These are phyloP conservation scores for Phoenix dactylifera DNA, from an alignment of 176 grass and related monocot species.

Conservation along the genomic window DNA sequence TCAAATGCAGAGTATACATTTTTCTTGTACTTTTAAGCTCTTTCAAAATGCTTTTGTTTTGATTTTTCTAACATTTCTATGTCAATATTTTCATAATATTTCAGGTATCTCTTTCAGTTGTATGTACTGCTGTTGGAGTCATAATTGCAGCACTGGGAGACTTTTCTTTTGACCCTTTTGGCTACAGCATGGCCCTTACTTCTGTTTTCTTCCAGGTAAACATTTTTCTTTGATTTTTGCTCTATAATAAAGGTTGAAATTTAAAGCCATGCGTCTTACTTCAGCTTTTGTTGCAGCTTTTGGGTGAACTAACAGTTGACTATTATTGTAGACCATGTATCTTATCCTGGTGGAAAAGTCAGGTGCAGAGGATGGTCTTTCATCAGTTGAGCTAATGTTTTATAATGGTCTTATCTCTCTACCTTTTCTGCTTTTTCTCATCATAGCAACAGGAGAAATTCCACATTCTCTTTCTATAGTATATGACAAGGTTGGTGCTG, in stretches of 20 bases:
- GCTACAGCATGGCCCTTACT: slow-evolving; percentile 87
- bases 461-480: slow-evolving; percentile 66
- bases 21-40: slow-evolving; percentile 1
- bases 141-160: slow-evolving; percentile 86
- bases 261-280: too few species aligned
- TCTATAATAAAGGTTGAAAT: not conserved
- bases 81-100: not conserved
- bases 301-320: slow-evolving; percentile 17
- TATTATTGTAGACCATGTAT: slow-evolving; percentile 86
- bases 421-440: slow-evolving; percentile 90
- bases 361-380: slow-evolving; percentile 88
- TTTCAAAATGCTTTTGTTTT: too few species aligned
- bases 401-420: slow-evolving; percentile 80
- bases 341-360: slow-evolving; percentile 93
- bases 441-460: slow-evolving; percentile 91
- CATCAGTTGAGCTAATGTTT: slow-evolving; percentile 90
- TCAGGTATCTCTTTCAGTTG: slow-evolving; percentile 87
- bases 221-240: slow-evolving; percentile 17
- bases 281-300: not conserved
- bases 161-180: slow-evolving; percentile 94
- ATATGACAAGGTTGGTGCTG: slow-evolving; percentile 64
- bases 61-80: too few species aligned
- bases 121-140: slow-evolving; percentile 77
- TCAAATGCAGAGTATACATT: not conserved
- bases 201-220: slow-evolving; percentile 98